Evolutionary conservation across 106 monocot species (phyloP).

Genomic region (Platanthera guangdongensis): DNA sequence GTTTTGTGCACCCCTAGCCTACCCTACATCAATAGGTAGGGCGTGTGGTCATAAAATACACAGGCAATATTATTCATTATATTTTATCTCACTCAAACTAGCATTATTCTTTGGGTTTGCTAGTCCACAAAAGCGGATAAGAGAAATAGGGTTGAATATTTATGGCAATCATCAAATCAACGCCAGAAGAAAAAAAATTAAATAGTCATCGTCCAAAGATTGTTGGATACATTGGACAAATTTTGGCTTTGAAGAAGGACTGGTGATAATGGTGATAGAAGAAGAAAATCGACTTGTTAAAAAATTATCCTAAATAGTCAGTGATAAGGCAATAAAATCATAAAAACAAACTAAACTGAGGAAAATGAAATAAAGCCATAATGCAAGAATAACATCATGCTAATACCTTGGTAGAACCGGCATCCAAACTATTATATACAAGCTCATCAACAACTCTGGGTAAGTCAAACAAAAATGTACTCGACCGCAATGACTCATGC

Average conservation of each 20-base stretch:
- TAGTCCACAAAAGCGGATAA: background rate
- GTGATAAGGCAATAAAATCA: background rate
- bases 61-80: too few species aligned
- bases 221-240: background rate
- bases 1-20: too few species aligned
- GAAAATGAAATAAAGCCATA: background rate
- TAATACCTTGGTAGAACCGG: conserved; percentile 69
- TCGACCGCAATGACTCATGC: conserved; percentile 50
- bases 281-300: background rate
- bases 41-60: too few species aligned
- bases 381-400: background rate
- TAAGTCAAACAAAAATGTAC: conserved; percentile 67
- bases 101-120: background rate
- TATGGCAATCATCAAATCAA: background rate
- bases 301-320: background rate
- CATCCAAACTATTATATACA: conserved; percentile 77
- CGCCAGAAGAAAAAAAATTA: background rate
- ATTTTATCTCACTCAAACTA: too few species aligned
- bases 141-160: background rate
- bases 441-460: conserved; percentile 89
- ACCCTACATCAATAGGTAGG: too few species aligned
- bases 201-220: background rate
- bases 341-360: background rate
- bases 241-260: background rate
- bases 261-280: background rate